Conservation (phyloP, 2,329 filamentous ascomycete species). For the Apiospora kogelbergensis region DNA sequence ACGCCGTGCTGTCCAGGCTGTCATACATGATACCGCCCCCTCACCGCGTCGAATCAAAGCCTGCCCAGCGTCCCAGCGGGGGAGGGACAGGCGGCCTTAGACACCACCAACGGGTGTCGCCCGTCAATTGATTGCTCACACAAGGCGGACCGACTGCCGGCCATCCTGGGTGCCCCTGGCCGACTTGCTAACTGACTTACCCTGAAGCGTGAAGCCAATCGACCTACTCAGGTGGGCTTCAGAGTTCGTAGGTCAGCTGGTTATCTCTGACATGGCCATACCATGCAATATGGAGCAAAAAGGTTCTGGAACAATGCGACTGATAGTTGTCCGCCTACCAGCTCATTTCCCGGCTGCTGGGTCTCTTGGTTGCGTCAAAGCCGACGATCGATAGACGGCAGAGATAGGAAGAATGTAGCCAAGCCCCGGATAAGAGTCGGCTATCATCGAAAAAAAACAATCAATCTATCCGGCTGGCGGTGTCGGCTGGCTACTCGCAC, state of each 20-base stretch:
- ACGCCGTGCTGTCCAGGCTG: background rate
- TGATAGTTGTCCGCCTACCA: background rate
- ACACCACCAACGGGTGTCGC: background rate
- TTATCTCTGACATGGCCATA: background rate
- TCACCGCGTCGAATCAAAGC: background rate
- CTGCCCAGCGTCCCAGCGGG: background rate
- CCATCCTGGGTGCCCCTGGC: background rate
- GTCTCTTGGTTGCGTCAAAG: background rate
- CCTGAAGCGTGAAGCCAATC: background rate
- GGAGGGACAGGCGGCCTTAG: background rate
- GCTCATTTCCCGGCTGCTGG: background rate
- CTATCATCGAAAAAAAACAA: conserved; percentile 4
- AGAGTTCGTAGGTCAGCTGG: background rate
- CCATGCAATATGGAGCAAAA: background rate
- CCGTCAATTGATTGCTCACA: background rate
- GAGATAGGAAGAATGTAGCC: conserved; percentile 4
- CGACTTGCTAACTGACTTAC: conserved; percentile 2
- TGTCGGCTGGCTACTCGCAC: background rate
- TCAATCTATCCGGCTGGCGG: background rate
- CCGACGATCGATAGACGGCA: background rate
- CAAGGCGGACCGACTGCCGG: background rate
- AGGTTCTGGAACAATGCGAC: background rate
- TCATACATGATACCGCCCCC: background rate
- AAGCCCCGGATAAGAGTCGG: background rate
- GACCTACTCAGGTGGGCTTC: background rate